Conservation (phyloP, 116 monocot genomes). For the Posidonia oceanica region DNA sequence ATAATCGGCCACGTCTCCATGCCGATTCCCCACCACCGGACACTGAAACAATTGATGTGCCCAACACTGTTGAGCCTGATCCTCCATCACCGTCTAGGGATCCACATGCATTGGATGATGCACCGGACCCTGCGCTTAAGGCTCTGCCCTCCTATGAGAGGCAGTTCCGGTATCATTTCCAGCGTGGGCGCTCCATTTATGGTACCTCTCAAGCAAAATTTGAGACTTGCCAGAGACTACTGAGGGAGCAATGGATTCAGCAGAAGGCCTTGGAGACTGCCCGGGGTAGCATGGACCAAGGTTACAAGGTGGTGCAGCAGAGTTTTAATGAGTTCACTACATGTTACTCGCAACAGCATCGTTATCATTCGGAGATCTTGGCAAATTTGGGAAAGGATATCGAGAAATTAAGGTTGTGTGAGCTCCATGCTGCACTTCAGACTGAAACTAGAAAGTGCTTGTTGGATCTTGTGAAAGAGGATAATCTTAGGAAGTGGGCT, state of each 20-base stretch:
- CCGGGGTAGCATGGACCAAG: conserved; percentile 63
- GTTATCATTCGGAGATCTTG: conserved; percentile 55
- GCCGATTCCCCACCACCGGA: conserved; percentile 37
- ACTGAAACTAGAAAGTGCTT: conserved; percentile 55
- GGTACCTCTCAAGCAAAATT: conserved; percentile 32
- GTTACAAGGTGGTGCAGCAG: conserved; percentile 47
- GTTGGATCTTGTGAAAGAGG: conserved; percentile 87
- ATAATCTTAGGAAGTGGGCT: conserved; percentile 54
- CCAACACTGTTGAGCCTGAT: conserved; percentile 28
- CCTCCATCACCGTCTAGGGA: conserved; percentile 34
- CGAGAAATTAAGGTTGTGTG: conserved; percentile 50
- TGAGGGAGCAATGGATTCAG: conserved; percentile 82
- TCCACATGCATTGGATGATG: conserved; percentile 56
- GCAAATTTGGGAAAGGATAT: conserved; percentile 61
- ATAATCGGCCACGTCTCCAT: conserved; percentile 53
- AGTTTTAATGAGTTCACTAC: conserved; percentile 59
- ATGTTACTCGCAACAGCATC: conserved; percentile 62
- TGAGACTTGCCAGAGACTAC: conserved; percentile 62
- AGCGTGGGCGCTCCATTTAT: conserved; percentile 47
- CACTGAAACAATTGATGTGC: conserved; percentile 47
- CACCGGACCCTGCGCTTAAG: conserved; percentile 79
- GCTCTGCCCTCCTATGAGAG: conserved; percentile 84
- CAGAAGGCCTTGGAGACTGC: conserved; percentile 77
- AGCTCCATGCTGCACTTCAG: conserved; percentile 58
- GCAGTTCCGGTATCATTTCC: conserved; percentile 78